Percentiles rank a stretch among this genome's conserved stretches.
phyloP scores from a whole-genome alignment of 1,284 basidiomycete species.

The Pseudozyma pruni region DNA sequence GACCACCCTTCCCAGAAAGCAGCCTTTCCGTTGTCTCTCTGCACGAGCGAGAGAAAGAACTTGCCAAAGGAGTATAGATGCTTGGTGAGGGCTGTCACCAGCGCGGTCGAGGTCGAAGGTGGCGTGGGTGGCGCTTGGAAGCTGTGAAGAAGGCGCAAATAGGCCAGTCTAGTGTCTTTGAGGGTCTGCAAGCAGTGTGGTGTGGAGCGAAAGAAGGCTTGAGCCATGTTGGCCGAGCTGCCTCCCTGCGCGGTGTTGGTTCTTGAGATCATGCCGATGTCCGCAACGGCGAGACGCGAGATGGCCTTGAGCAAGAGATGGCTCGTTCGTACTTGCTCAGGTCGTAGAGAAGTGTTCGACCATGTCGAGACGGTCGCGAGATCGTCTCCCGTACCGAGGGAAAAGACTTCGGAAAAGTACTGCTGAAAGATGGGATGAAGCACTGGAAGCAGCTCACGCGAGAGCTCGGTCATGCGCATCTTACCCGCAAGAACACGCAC shows the following conservation, averaged over 20 bases:
- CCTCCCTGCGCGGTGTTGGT: constrained; percentile 38
- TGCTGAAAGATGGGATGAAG: constrained; percentile 61
- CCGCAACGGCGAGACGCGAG: constrained; percentile 56
- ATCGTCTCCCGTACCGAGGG: constrained; percentile 17
- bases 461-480: constrained; percentile 65
- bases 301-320: constrained; percentile 63
- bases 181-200: constrained; percentile 53
- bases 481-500: constrained; percentile 64
- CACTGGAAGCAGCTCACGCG: constrained; percentile 55
- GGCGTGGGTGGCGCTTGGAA: constrained; percentile 18
- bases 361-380: constrained; percentile 44
- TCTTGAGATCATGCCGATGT: constrained; percentile 58
- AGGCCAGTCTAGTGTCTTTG: constrained; percentile 45
- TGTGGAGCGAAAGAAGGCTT: constrained; percentile 60
- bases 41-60: constrained; percentile 60
- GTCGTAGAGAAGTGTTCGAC: constrained; percentile 45
- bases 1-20: constrained; percentile 63
- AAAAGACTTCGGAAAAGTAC: constrained; percentile 60
- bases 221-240: constrained; percentile 52
- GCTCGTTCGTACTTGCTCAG: constrained; percentile 60
- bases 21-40: constrained; percentile 59
- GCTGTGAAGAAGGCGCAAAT: constrained; percentile 39
- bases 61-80: constrained; percentile 63
- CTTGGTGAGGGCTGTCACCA: constrained; percentile 58
- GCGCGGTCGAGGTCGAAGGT: constrained; percentile 10